phyloP scores from a whole-genome alignment of 768 basidiomycete species.

The Lentinula boryana region DNA sequence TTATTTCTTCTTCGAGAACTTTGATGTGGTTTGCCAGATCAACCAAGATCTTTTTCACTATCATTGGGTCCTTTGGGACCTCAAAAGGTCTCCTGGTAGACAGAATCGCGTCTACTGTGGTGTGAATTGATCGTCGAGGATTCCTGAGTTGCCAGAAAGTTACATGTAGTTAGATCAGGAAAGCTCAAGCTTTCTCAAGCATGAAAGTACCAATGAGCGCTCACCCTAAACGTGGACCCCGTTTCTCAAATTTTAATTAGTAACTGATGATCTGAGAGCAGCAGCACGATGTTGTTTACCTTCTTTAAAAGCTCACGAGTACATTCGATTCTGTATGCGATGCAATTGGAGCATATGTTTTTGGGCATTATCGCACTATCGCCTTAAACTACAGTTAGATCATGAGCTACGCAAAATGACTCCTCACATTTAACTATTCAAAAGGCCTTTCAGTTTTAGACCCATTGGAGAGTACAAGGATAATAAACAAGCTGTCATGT shows the following conservation, averaged over 20 bases:
- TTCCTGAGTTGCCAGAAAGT: constrained; percentile 21
- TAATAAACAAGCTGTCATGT: constrained; percentile 44
- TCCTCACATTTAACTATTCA: constrained; percentile 4
- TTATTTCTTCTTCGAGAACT: neutral
- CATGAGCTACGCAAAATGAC: neutral
- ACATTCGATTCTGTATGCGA: constrained; percentile 26
- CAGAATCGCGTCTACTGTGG: neutral
- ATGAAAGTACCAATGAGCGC: neutral
- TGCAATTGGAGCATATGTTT: constrained; percentile 33
- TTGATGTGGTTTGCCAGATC: neutral
- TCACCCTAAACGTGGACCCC: constrained; percentile 32
- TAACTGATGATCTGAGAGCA: neutral
- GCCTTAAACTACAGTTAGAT: constrained; percentile 13
- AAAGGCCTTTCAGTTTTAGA: neutral
- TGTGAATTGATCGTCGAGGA: constrained; percentile 10
- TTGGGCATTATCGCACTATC: constrained; percentile 37
- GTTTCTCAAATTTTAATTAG: constrained; percentile 23
- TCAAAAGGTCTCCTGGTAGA: neutral
- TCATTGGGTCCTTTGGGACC: neutral
- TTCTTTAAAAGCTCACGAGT: constrained; percentile 7
- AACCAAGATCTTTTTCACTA: neutral
- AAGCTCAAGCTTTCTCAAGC: constrained; percentile 14
- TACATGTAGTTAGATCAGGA: constrained; percentile 5
- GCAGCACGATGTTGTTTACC: neutral
- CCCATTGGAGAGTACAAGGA: neutral